Base-by-base conservation (phyloP, 306 rosid genomes). In the Cucumis sativus region DNA sequence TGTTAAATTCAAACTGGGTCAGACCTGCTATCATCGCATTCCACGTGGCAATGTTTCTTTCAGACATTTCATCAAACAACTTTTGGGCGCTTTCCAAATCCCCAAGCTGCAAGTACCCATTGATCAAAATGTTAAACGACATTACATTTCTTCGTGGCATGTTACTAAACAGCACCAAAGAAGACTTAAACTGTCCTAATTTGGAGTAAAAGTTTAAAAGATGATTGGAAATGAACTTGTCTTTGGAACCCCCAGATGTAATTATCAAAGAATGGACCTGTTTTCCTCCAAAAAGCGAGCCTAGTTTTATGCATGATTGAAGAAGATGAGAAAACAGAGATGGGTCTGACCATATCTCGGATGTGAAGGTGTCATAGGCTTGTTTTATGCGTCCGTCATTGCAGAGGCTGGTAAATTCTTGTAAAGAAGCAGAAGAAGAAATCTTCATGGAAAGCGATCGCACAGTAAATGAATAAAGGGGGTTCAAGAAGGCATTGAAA, bases 51-150 rank as follows among this genome's bases (percentile, higher is more conserved):
- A 92, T 87, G 75, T 92, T 95, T 70, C 96, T 84, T 30, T 86
- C 89, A 2, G 92, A 81, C 98, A 90, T 95, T 87, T 89, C 90
- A n/a, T 89, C 89, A 76, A 95, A 95, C 83, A 90, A 18, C 30
- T 75, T 85, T 77, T 77, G 81, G 57, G 98, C 97, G 64, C 85
- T 85, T 39, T 80, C 92, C 75, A 84, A 69, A 21, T 84, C 79
- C 0, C 90, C 90, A 81, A 54, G 74, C 75, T 87, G 91, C 79
- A 90, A 80, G 52, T 77, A 84, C 1, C 84, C 89, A 30, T 86
- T 90, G 54, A 95, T 89, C 92, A 95, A 78, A 63, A 95, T 90
- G 84, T 95, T 95, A 80, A 87, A 85, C 20, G 98, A 92, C 98
- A 92, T 92, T 6, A 81, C n/a, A 54, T 95, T 95, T 80, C 87